Base-by-base conservation (phyloP, 2,329 filamentous ascomycete genomes). In the Colletotrichum sp. region DNA sequence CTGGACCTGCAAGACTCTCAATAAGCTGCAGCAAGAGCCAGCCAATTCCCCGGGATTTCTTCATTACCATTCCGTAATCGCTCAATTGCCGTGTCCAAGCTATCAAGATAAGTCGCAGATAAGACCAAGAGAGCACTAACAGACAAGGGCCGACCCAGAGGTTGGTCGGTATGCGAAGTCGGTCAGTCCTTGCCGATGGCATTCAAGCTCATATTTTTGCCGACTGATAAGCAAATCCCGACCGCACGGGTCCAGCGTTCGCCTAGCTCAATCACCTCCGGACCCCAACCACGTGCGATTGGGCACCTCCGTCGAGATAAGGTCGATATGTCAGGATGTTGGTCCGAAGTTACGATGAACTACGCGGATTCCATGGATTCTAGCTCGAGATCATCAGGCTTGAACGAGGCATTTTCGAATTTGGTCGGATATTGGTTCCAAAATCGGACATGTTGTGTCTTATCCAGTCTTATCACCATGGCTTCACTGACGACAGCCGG, bases 221-320 rank as follows among this genome's bases (percentile, higher is more conserved):
- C 44, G 57, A 55, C 59, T 69, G 70, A 76, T 76, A 76, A 76
- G 70, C 57, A 69, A n/a, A 76, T 52, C 44, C 44, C 59, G 26
- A 57, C 16, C 12, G 59, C 16, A 64, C 26, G 18, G 52, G 44
- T 55, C 63, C 26, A 13, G 26, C 59, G 59, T 62, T 66, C 21
- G 34, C 28, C n/a, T 70, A 26, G 59, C 49, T 36, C n/a, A 26
- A 18, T 36, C 30, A 26, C 24, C n/a, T 63, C 21, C 62, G 26
- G 62, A 30, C 30, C 36, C 68, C 52, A 71, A 24, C 59, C 59
- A 71, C 39, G 71, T 64, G 39, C 59, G 57, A 73, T 71, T 36
- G 59, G 24, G 59, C 32, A 49, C 44, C 24, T 28, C 39, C 21
- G 28, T 32, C 36, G 28, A 66, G 68, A 72, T 75, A 71, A 62